Base-by-base conservation (phyloP, 805 yeast species). In the Yamadazyma sp. region DNA sequence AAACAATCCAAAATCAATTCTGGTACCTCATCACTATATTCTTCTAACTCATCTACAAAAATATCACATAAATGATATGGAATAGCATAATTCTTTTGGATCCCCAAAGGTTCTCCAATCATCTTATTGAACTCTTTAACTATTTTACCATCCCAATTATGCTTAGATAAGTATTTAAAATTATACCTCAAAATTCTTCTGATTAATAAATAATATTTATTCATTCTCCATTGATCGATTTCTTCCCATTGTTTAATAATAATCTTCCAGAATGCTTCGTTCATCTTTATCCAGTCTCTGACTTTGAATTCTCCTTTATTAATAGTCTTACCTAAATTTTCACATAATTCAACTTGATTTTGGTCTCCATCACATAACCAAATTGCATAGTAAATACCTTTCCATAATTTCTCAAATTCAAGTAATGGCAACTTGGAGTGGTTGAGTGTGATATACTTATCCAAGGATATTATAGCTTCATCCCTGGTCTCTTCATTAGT, bases 281-380 rank as follows among this genome's bases (percentile, higher is more conserved):
- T 67, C 54, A 88, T 87, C 4, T 54, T 56, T 4, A 47, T 44
- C 36, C 40, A 44, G 11, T 35, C 42, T 11, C 32, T 31, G 11
- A 19, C 28, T 9, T 34, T 37, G 1, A 76, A 67, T 11, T 75
- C 62, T 15, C 62, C 60, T 12, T 64, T 62, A 12, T 74, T 65
- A 41, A 67, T 78, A 17, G 63, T 71, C 58, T 60, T 67, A 2
- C 91, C 95, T 43, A 93, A 65, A 27, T 76, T 78, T 31, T 71
- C 74, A 2, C 96, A 95, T 24, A 93, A 65, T 40, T 80, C 65
- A 58, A 88, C 96, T 60, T 93, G 98, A 16, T 95, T 93, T 49
- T 83, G 72, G 18, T 96, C 95, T 53, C 89, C 77, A 58, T 93
- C 98, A 55, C 94, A 76, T 64, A 83, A 87, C 98, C 98, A 93